phyloP scores from a whole-genome alignment of 345 rosid genomes.

The Erucastrum elatum region DNA sequence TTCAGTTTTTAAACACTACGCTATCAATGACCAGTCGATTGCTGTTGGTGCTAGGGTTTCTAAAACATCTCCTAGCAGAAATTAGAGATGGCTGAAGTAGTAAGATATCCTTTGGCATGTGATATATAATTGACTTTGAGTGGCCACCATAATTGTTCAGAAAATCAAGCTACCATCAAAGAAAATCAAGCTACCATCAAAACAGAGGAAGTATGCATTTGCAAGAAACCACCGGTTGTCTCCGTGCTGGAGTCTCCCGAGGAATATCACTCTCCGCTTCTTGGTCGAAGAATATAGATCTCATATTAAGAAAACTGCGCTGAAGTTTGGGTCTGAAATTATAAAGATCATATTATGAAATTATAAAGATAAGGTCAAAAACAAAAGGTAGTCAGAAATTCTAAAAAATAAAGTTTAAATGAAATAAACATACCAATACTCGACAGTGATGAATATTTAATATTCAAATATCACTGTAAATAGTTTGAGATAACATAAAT shows the following conservation, averaged over 20 bases:
- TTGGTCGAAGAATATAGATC: constrained; percentile 40
- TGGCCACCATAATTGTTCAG: neutral
- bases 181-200: neutral
- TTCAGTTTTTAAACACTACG: neutral
- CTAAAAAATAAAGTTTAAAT: no score
- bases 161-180: constrained; percentile 1
- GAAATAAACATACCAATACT: no score
- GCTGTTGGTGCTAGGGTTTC: neutral
- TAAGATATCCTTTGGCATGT: neutral
- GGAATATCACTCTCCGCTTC: no score
- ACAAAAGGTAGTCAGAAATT: no score
- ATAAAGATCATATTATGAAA: no score
- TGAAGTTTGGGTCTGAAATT: constrained; percentile 45
- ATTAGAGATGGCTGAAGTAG: neutral
- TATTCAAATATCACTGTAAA: no score
- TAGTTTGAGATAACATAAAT: no score
- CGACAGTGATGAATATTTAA: no score
- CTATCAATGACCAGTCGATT: neutral
- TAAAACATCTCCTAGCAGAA: neutral
- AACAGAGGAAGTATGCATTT: constrained; percentile 44
- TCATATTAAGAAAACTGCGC: constrained; percentile 56
- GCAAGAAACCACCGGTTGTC: constrained; percentile 70
- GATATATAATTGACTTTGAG: neutral
- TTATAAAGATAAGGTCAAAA: no score
- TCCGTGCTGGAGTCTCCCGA: no score